Evolutionary conservation across 2,329 filamentous ascomycete genomes (phyloP).

Genomic region (Ophiocordyceps polyrhachis-furcata): DNA sequence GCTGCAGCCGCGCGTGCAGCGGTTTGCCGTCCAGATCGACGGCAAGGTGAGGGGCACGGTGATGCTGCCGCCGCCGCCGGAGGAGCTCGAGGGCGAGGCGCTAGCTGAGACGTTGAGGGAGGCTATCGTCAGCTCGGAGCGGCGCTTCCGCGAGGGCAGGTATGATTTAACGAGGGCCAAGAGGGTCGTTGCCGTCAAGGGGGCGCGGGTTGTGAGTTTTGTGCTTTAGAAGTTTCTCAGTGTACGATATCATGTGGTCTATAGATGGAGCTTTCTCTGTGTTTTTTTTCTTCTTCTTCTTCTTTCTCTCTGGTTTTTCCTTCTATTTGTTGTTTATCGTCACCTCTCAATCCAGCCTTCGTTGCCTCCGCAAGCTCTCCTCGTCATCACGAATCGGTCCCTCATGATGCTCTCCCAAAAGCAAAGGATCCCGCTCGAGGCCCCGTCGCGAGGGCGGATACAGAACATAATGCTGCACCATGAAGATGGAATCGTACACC

Average conservation of each 20-base stretch:
- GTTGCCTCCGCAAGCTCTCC: background rate
- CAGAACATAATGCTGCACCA: slow-evolving; percentile 72
- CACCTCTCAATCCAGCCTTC: background rate
- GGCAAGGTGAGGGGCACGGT: slow-evolving; percentile 56
- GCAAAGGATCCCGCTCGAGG: background rate
- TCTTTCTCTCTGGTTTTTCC: background rate
- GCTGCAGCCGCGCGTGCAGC: slow-evolving; percentile 29
- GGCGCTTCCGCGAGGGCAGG: slow-evolving; percentile 29
- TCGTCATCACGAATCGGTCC: background rate
- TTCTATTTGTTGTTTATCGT: background rate
- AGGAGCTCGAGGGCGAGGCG: slow-evolving; percentile 19
- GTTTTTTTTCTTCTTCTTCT: too few species aligned
- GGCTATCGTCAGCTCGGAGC: slow-evolving; percentile 38
- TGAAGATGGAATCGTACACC: slow-evolving; percentile 71
- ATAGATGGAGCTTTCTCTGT: too few species aligned
- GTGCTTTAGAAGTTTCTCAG: slow-evolving; percentile 24
- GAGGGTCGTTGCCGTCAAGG: slow-evolving; percentile 46
- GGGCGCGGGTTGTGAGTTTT: slow-evolving; percentile 57
- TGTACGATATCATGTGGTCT: too few species aligned
- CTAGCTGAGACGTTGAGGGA: slow-evolving; percentile 42
- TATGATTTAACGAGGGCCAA: slow-evolving; percentile 33
- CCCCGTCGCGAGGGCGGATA: slow-evolving; percentile 26
- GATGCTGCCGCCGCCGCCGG: slow-evolving; percentile 36
- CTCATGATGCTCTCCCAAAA: background rate
- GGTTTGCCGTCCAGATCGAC: slow-evolving; percentile 58